Evolutionary conservation across 2,329 filamentous ascomycete genomes (phyloP).

Genomic region (Exserohilum turcica): DNA sequence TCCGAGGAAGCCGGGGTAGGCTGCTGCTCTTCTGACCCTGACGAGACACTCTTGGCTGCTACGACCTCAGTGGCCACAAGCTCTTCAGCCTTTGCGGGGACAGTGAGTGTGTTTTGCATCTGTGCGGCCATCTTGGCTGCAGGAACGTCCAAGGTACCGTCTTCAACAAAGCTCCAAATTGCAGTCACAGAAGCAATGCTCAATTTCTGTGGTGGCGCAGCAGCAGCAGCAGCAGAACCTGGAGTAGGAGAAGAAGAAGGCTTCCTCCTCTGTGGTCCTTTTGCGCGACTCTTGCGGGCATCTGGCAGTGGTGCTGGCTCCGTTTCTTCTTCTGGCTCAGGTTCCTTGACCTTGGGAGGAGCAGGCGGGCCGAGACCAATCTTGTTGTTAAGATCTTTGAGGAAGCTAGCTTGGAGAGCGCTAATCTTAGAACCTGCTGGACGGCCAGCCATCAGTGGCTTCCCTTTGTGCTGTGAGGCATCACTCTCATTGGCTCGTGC

Average conservation of each 20-base stretch:
- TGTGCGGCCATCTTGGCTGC: conserved; percentile 37
- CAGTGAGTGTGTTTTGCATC: conserved; percentile 28
- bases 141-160: conserved; percentile 42
- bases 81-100: conserved; percentile 10
- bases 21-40: conserved; percentile 16
- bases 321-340: conserved; percentile 61
- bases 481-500: conserved; percentile 37
- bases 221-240: conserved; percentile 49
- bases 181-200: conserved; percentile 36
- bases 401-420: conserved; percentile 85
- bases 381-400: conserved; percentile 90
- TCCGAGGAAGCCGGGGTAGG: conserved; percentile 10
- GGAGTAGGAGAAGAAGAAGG: conserved; percentile 68
- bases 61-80: conserved; percentile 8
- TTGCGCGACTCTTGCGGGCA: conserved; percentile 86
- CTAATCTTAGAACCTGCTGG: conserved; percentile 86
- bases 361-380: conserved; percentile 83
- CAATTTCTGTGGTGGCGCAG: conserved; percentile 31
- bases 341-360: conserved; percentile 74
- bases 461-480: conserved; percentile 65
- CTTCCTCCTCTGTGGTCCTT: conserved; percentile 80
- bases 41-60: conserved; percentile 5
- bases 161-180: conserved; percentile 45
- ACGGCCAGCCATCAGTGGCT: conserved; percentile 80
- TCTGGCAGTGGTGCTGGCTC: conserved; percentile 80